Base-by-base conservation (phyloP, 2,329 filamentous ascomycete genomes). In the Penicillium rolfsii region DNA sequence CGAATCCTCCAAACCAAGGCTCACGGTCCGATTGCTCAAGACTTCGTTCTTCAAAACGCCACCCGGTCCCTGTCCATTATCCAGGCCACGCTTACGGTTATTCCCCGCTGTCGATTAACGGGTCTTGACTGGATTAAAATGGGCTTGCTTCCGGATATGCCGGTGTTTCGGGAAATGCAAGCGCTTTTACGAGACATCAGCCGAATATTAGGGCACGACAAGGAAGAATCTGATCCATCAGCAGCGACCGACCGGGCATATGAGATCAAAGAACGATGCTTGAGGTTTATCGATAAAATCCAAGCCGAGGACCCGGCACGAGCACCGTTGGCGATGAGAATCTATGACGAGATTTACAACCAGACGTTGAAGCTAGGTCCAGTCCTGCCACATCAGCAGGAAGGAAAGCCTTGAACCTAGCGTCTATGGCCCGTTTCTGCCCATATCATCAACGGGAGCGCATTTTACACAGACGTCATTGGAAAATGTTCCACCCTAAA, bases 51-150 rank as follows among this genome's bases (percentile, higher is more conserved):
- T 12, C 46, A 52, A 4, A 69, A 68, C 36, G 19, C 45, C 3
- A 64, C 57, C 22, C 60, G 66, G 3, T 67, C 64, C 5, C 12
- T 57, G 43, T 64, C 61, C 12, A 61, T 69, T n/a, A 68, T 68
- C 4, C 55, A 63, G 2, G 69, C 66, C 4, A 72, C 70, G 1
- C 28, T 72, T 4, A 65, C 59, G 12, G 58, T 63, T n/a, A 46
- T 41, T 1, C 52, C 57, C 8, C 50, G 48, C 2, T 70, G 64
- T 43, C 65, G 67, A 8, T 50, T 72, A 16, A 63, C 55, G 8
- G 63, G 59, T 0, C 58, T 71, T 5, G 60, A 71, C 49, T 71
- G 70, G 70, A 66, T 71, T 8, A 49, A 55, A 2, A 55, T 72
- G 52, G 63, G 61, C 6, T 49, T 70, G n/a, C 62, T 72, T 33